Base-by-base conservation (phyloP, 352 stramenopile genomes). In the Globisporangium polare region DNA sequence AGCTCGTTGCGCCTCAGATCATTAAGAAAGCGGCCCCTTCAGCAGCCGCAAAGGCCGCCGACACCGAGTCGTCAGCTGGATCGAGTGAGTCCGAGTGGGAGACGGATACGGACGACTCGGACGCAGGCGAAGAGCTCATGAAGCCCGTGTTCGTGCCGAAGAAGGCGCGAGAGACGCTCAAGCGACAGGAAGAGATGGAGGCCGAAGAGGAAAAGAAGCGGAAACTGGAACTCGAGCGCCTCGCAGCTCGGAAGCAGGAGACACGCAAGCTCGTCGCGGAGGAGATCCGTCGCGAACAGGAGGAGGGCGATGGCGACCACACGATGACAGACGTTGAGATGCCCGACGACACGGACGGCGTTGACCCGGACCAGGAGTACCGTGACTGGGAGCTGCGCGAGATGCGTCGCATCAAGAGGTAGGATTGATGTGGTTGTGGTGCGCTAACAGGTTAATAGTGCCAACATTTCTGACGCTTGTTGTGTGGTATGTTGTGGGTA, bases 301-400 rank as follows among this genome's bases (percentile, higher is more conserved):
- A 87, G 1, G 77, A 84, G 1, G 67, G 71, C 2, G 63, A 71
- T 1, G 69, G 73, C 22, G 70, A 83, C 22, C 69, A 53, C 37
- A 72, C 78, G 12, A 60, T 62, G 37, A 97, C 84, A 3, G 89
- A 97, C 56, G 77, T 72, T 8, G 86, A 96, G 33, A 97, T 97
- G 83, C 84, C 86, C 1, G 86, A 97, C 62, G 89, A 97, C 47
- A 94, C 86, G 60, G 88, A 97, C 60, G 78, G 86, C 24, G n/a
- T 96, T 27, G 80, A 97, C 53, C 88, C 96, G 3, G 83, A 92
- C 29, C 77, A 92, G 55, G 92, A 98, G 58, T 97, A 96, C 53
- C 73, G 95, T 13, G 89, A 94, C 53, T 99, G 95, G 95, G 89
- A 98, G 65, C 67, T 98, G 57, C 84, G 95, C 18, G 95, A 99